phyloP scores from a whole-genome alignment of 129 eudicot species.

The Rutidosis leptorrhynchoides region DNA sequence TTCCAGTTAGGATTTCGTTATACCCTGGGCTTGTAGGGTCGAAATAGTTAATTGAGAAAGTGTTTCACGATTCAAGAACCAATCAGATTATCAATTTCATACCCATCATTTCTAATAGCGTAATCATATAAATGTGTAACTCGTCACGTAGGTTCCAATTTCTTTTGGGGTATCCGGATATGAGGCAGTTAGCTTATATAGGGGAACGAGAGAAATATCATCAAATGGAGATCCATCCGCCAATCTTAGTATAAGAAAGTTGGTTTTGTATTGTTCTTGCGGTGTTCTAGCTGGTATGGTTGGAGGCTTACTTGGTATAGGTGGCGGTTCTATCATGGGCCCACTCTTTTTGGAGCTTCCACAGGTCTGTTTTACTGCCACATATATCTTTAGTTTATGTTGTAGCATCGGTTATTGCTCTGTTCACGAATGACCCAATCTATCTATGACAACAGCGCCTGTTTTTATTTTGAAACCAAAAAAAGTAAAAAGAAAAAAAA shows the following conservation, averaged over 20 bases:
- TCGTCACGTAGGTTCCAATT: constrained; percentile 58
- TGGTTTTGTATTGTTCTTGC: constrained; percentile 55
- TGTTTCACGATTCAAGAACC: no score
- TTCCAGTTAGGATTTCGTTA: no score
- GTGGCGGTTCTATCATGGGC: constrained; percentile 95
- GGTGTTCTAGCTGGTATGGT: constrained; percentile 87
- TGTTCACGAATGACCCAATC: no score
- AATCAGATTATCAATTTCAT: no score
- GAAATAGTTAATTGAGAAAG: no score
- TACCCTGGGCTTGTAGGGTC: no score
- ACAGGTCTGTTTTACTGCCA: constrained; percentile 74
- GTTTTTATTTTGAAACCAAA: no score
- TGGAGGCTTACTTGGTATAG: constrained; percentile 91
- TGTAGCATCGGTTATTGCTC: no score
- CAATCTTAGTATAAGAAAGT: constrained; percentile 49
- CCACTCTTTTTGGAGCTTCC: constrained; percentile 94
- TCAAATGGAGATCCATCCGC: constrained; percentile 62
- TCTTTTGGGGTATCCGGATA: constrained; percentile 76
- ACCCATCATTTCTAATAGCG: no score
- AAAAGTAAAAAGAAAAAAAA: neutral
- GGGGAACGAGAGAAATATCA: constrained; percentile 57
- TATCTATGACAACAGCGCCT: no score
- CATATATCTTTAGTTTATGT: no score
- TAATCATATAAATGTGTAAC: neutral
- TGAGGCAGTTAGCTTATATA: constrained; percentile 69